Conservation (phyloP, 2,329 filamentous ascomycete species). For the Periconia sp. region DNA sequence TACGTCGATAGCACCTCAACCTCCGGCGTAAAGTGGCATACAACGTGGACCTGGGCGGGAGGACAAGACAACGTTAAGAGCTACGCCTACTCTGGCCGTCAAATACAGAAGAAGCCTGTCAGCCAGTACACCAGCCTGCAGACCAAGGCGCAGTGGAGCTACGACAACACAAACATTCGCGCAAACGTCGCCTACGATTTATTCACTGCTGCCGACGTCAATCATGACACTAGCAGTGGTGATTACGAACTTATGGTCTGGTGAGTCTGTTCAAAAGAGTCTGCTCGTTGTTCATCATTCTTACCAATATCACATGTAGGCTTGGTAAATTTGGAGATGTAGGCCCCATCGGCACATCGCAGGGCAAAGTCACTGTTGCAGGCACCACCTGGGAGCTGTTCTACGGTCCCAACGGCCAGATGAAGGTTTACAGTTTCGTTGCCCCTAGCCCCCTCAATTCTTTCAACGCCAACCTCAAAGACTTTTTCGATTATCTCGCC, state of each 20-base stretch:
- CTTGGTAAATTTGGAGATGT: constrained; percentile 56
- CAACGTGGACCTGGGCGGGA: constrained; percentile 20
- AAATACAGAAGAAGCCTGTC: constrained; percentile 18
- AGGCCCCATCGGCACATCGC: constrained; percentile 17
- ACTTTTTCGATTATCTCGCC: constrained; percentile 61
- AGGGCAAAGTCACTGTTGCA: constrained; percentile 45
- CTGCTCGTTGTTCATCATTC: not conserved
- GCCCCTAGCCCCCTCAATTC: constrained; percentile 40
- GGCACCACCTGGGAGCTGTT: constrained; percentile 59
- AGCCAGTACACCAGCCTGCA: constrained; percentile 21
- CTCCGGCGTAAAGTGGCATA: constrained; percentile 18
- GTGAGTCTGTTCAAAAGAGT: constrained; percentile 5
- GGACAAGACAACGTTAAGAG: constrained; percentile 27
- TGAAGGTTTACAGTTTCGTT: constrained; percentile 64
- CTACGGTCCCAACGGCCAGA: constrained; percentile 59
- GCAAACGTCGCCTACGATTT: constrained; percentile 30
- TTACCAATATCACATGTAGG: constrained; percentile 33
- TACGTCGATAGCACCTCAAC: constrained; percentile 17
- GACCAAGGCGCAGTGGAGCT: constrained; percentile 22
- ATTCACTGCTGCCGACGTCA: constrained; percentile 23
- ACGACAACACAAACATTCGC: constrained; percentile 17
- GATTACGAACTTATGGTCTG: constrained; percentile 31
- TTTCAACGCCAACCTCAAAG: constrained; percentile 59
- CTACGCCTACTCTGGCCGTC: constrained; percentile 23
- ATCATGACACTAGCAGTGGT: constrained; percentile 24